Evolutionary conservation across 495 filamentous ascomycete genomes (phyloP), one percentile per base, ranked within the genome.

Genomic region (Massariosphaeria phaeospora): DNA sequence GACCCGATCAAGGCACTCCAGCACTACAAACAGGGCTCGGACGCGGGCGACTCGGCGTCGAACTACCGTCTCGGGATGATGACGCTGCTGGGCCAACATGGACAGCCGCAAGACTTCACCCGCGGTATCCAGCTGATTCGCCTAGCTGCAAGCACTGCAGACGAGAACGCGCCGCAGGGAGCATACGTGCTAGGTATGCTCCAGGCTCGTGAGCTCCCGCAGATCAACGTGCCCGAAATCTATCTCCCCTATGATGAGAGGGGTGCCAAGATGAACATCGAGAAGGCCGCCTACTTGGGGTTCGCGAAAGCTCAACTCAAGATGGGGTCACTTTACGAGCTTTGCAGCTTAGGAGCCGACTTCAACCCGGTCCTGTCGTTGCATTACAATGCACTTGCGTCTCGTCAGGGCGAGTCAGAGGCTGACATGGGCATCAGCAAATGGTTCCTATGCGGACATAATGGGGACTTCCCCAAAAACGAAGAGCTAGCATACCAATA

Each of bases 121-220:
- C 79, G 70, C 45, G 94, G 89, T 6, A 73, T 97, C 31, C 82
- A 93, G 31, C 77, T 95, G 55, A 89, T 98, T 58, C 80, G 81
- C 43, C 72, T 79, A 55, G 87, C 91, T 26, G 90, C 94, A 43
- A 82, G 89, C 55, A 89, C 83, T 12, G 89, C 93, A 25, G 93
- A 98, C 66, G 91, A 97, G 72, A 96, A 98, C 68, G 90, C 93
- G 8, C 94, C 93, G 5, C 93, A 97, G 67, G 93, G 94, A 45
- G 93, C 94, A 44, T 98, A 95, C 71, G 84, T 97, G 36, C 94
- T 91, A 64, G 93, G 93, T 51, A 94, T 97, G 93, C 83, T 98
- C 46, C 79, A 94, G 59, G 88, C 88, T 10, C 79, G 87, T 36
- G 91, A 97, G 66, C 76, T 98, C 36, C 87, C 90, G 40, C 89